A percentile compares a stretch with the other conserved stretches of the same genome.
phyloP scores from a whole-genome alignment of 2,329 filamentous ascomycete species.

The Clathrospora elynae region DNA sequence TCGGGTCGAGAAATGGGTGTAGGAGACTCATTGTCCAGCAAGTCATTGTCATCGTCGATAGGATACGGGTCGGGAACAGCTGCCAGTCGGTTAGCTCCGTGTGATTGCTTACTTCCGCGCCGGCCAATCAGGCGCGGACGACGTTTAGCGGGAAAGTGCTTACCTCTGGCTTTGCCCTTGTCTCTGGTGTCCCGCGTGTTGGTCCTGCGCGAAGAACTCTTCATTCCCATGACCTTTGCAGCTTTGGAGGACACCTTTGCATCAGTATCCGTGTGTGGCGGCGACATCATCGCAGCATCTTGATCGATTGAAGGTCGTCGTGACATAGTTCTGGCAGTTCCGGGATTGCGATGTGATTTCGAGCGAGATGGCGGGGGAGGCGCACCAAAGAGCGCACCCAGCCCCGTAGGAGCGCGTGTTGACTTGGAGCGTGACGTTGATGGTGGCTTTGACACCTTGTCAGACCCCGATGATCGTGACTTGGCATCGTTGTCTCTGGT shows the following conservation, averaged over 20 bases:
- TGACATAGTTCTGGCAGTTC: slow-evolving; percentile 63
- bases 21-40: slow-evolving; percentile 52
- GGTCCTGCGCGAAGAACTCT: slow-evolving; percentile 51
- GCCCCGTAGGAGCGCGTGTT: slow-evolving; percentile 62
- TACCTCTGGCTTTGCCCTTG: slow-evolving; percentile 58
- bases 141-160: slow-evolving; percentile 33
- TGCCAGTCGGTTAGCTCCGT: slow-evolving; percentile 41
- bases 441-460: slow-evolving; percentile 63
- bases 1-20: slow-evolving; percentile 42
- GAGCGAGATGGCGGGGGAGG: slow-evolving; percentile 65
- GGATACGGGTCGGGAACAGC: slow-evolving; percentile 63
- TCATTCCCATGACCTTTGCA: slow-evolving; percentile 73
- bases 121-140: slow-evolving; percentile 26
- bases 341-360: slow-evolving; percentile 68
- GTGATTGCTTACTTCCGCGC: slow-evolving; percentile 44
- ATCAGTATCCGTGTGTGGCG: slow-evolving; percentile 69
- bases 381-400: slow-evolving; percentile 66
- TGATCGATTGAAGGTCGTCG: slow-evolving; percentile 72
- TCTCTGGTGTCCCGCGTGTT: slow-evolving; percentile 43
- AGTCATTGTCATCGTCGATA: slow-evolving; percentile 65
- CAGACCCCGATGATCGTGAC: slow-evolving; percentile 74
- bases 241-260: slow-evolving; percentile 73
- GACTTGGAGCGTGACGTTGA: slow-evolving; percentile 58
- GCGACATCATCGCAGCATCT: slow-evolving; percentile 68
- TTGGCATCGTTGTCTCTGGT: slow-evolving; percentile 64